A percentile compares a stretch with the other conserved stretches of the same genome.
These are phyloP conservation scores for Lepidium campestre DNA, from an alignment of 441 rosid species.

Conservation along the genomic window DNA sequence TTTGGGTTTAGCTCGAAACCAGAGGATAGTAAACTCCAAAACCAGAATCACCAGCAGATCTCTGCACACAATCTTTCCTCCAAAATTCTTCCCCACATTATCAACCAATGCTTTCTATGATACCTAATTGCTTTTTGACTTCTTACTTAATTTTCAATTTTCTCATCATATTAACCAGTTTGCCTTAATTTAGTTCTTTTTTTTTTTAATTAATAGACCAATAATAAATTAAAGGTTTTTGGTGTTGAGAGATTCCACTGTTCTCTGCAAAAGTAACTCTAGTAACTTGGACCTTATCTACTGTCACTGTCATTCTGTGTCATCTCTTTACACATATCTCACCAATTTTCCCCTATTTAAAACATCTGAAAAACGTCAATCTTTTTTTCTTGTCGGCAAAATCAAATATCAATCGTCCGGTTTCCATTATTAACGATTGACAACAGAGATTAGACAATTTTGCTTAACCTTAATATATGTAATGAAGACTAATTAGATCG, in stretches of 20 bases:
- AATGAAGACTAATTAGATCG: background rate
- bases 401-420: background rate
- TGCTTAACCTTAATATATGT: background rate
- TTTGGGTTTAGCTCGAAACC: slow-evolving; percentile 18
- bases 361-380: slow-evolving; percentile 12
- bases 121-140: slow-evolving; percentile 3
- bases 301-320: slow-evolving; percentile 26
- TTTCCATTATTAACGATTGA: background rate
- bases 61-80: slow-evolving; percentile 29
- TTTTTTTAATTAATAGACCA: background rate
- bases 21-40: slow-evolving; percentile 29
- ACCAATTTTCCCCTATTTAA: slow-evolving; percentile 11
- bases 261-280: slow-evolving; percentile 28
- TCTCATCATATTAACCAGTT: background rate
- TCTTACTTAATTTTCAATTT: background rate
- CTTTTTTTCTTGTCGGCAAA: slow-evolving; percentile 16
- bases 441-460: background rate
- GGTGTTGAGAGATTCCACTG: slow-evolving; percentile 22
- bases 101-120: slow-evolving; percentile 6
- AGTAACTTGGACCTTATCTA: slow-evolving; percentile 27
- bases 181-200: background rate
- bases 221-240: background rate
- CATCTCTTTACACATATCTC: slow-evolving; percentile 21
- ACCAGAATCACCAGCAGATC: slow-evolving; percentile 28
- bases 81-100: slow-evolving; percentile 4